Base-by-base conservation (phyloP, 768 basidiomycete species). In the Tricholoma sp. region DNA sequence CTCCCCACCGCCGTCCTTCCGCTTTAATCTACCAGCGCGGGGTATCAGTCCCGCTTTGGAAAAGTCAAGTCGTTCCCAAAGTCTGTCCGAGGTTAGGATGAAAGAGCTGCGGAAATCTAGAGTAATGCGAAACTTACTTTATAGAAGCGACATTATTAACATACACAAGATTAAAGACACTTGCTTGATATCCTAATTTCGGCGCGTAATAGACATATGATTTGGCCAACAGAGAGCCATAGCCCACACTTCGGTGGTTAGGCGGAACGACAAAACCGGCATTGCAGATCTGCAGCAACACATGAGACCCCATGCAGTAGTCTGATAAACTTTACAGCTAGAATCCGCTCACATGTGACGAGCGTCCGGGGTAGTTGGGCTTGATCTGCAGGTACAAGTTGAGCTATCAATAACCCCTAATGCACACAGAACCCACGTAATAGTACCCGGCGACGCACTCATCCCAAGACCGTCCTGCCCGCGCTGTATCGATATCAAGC, bases 141-240 rank as follows among this genome's bases (percentile, higher is more conserved):
- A 87, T 68, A 45, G 87, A 88, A 16, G 92, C 91, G 45, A 72
- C 64, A 72, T 96, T 97, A 68, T 87, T 91, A 22, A 85, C 83
- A 69, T 89, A 96, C 35, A 97, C 93, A 43, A 97, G 79, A 69
- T 97, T 96, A 78, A 97, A 96, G 22, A 96, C 84, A 66, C 86
- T 89, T 4, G 82, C 86, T 62, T 81, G 75, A 72, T 89, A 89
- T 32, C 90, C 92, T 21, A 94, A 73, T 35, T 72, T 75, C 0
- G 93, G 95, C 1, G 83, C 95, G 64, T 91, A 92, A 67, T 88
- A 74, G 18, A 95, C 72, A 71, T 83, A 97, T 2, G 90, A 90
- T 58, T 78, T 79, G 3, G 89, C 93, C 35, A 98, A 81, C 6
- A 82, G 74, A 41, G 74, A 72, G 16, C 94, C 94, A 64, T 88